These are phyloP conservation scores for Breynia disticha DNA, from an alignment of 441 rosid species.

Conservation along the genomic window DNA sequence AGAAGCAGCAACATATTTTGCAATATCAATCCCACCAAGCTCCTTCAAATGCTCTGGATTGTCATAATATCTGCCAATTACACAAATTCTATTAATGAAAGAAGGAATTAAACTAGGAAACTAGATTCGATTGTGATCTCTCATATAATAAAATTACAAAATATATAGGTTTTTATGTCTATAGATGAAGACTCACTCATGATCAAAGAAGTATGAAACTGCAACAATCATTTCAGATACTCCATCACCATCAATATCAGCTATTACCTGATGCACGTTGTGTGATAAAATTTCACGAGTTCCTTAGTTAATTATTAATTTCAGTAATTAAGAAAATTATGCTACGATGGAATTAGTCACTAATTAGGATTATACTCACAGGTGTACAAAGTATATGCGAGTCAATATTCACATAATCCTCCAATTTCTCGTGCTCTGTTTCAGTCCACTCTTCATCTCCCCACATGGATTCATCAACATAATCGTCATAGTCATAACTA, in stretches of 20 bases:
- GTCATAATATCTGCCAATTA: conserved; percentile 73
- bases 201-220: conserved; percentile 94
- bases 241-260: conserved; percentile 97
- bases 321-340: conserved; percentile 11
- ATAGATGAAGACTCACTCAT: conserved; percentile 59
- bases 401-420: conserved; percentile 89
- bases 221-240: conserved; percentile 90
- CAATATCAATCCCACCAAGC: conserved; percentile 77
- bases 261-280: conserved; percentile 80
- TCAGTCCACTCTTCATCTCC: conserved; percentile 97
- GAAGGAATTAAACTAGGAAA: neutral
- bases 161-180: neutral
- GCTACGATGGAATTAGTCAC: conserved; percentile 12
- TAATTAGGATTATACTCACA: conserved; percentile 43
- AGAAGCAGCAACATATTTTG: conserved; percentile 80
- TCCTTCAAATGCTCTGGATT: conserved; percentile 84
- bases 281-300: conserved; percentile 13
- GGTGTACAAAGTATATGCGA: conserved; percentile 86
- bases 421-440: conserved; percentile 66
- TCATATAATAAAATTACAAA: neutral
- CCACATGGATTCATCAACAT: conserved; percentile 84
- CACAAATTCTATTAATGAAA: neutral
- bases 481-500: conserved; percentile 88
- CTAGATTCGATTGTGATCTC: neutral
- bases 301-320: conserved; percentile 8